Base-by-base conservation (phyloP, 2,329 filamentous ascomycete species). In the Arthrinium phaeospermum region DNA sequence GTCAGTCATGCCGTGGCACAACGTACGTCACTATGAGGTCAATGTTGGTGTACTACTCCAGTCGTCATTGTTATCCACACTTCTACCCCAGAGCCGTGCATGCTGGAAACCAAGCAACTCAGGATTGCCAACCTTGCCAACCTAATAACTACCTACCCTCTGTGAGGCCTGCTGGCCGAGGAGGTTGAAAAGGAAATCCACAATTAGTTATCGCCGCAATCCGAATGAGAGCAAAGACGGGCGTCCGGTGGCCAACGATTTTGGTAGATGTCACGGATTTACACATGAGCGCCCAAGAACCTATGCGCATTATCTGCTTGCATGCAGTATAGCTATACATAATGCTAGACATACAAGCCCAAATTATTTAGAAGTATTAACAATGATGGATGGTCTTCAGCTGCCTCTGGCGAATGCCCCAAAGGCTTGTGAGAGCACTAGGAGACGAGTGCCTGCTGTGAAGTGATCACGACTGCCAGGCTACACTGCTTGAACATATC, bases 1-100 rank as follows among this genome's bases (percentile, higher is more conserved):
- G 53, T 41, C n/a, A n/a, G 16, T 64, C 30, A 12, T 41, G 57
- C n/a, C 22, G 57, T 41, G 34, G 16, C 57, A 64, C 57, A 19
- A 64, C 57, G 57, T 64, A 64, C 57, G 57, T 64, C 53, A 61
- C 53, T 64, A 64, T 64, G 57, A 64, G 30, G 30, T 64, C 57
- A 64, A 41, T 12, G 22, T 61, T 37, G 53, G 53, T 16, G 30
- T 61, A 22, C 19, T 37, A 37, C 53, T 22, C 6, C 12, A 10
- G 27, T 61, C 53, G 53, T 37, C 53, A 61, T 61, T 47, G 53
- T 12, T 34, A 61, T 57, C 51, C 53, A 61, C 53, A 61, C 30
- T 61, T 61, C 30, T 5, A 19, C 53, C 19, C 30, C 30, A 19
- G 3, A 61, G 27, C 30, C 53, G 30, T 61, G 53, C 53, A 61